Conservation (phyloP, 2,329 filamentous ascomycete genomes). For the Penicillium frequentans region DNA sequence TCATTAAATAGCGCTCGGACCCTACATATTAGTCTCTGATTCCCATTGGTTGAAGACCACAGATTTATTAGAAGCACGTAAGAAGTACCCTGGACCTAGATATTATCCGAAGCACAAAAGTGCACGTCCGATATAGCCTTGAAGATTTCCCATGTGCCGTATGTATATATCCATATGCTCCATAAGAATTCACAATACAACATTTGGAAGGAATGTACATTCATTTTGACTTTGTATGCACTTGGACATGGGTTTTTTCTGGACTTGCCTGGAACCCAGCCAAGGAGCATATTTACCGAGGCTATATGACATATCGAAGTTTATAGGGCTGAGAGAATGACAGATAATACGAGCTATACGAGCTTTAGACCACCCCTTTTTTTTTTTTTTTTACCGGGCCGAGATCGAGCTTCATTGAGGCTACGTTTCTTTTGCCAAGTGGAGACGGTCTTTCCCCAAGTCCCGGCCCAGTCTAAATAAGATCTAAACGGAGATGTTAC, state of each 20-base stretch:
- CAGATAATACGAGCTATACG: not conserved
- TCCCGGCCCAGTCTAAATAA: constrained; percentile 4
- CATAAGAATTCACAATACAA: too few relatives aligned
- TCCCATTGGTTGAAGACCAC: not conserved
- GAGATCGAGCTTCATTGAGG: not conserved
- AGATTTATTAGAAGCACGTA: not conserved
- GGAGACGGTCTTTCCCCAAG: constrained; percentile 12
- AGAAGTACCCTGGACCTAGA: not conserved
- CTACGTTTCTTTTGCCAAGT: not conserved
- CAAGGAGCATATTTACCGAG: not conserved
- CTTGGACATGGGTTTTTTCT: too few relatives aligned
- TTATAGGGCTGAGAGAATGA: not conserved
- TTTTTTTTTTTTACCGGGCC: not conserved
- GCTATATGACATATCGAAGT: not conserved
- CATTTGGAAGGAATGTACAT: too few relatives aligned
- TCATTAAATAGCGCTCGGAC: not conserved
- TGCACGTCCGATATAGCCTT: too few relatives aligned
- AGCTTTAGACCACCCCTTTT: not conserved
- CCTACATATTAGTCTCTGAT: not conserved
- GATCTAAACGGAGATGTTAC: constrained; percentile 20
- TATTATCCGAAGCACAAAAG: not conserved
- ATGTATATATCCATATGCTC: too few relatives aligned
- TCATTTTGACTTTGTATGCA: too few relatives aligned
- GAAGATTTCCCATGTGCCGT: too few relatives aligned
- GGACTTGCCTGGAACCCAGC: too few relatives aligned